Evolutionary conservation across 1,284 basidiomycete genomes (phyloP).

Genomic region (Austropuccinia psidii): DNA sequence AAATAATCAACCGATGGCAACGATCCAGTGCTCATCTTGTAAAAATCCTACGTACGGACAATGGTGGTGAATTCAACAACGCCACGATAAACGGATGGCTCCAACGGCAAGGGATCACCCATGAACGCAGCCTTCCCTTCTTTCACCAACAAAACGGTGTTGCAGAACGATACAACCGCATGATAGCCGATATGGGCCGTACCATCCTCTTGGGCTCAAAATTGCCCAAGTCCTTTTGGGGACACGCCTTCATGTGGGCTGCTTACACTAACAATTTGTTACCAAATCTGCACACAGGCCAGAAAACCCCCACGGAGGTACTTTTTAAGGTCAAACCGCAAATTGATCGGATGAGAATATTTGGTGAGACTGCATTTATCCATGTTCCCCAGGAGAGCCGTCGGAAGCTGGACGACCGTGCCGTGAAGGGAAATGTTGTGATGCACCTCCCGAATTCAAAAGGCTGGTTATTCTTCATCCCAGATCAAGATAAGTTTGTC

Average conservation of each 20-base stretch:
- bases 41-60: background rate
- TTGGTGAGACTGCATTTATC: background rate
- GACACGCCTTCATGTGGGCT: background rate
- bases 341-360: background rate
- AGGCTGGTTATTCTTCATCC: background rate
- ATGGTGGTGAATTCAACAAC: constrained; percentile 3
- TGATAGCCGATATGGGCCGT: background rate
- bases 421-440: background rate
- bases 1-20: background rate
- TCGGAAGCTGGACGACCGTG: background rate
- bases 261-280: background rate
- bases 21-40: background rate
- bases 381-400: background rate
- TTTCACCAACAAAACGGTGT: background rate
- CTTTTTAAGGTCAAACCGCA: background rate
- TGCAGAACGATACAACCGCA: background rate
- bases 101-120: background rate
- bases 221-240: background rate
- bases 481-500: background rate
- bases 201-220: background rate
- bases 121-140: background rate
- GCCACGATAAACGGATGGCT: background rate
- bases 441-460: background rate
- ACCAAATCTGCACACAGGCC: background rate
- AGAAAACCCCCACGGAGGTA: background rate